Percentiles rank a stretch among this genome's conserved stretches.
phyloP scores from a whole-genome alignment of 148 eudicot genomes.

The Persicaria maculosa region DNA sequence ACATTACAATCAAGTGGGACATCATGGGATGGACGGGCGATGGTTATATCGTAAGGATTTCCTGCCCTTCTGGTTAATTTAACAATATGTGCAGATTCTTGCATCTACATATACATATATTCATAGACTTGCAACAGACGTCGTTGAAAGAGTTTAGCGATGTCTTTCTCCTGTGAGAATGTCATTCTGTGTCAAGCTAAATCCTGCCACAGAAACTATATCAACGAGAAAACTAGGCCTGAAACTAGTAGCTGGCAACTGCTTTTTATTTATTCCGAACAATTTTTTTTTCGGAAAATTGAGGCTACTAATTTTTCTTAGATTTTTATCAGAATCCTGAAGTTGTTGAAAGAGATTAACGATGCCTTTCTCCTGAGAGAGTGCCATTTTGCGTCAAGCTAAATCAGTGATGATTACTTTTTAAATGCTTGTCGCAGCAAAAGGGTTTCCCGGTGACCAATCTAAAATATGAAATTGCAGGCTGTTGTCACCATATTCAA shows the following conservation, averaged over 20 bases:
- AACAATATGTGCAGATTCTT: not conserved
- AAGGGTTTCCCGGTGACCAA: not conserved
- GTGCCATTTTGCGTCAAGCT: not conserved
- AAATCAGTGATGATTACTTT: not conserved
- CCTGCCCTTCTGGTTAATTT: not conserved
- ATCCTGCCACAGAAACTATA: no score
- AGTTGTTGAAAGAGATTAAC: not conserved
- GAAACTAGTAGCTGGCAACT: not conserved
- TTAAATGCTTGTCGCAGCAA: not conserved
- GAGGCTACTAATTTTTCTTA: not conserved
- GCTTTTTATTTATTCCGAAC: not conserved
- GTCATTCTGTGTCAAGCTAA: not conserved
- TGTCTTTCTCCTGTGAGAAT: not conserved
- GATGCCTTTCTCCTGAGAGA: not conserved
- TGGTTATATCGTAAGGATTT: constrained; percentile 73
- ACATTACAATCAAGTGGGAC: constrained; percentile 92
- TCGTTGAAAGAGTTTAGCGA: not conserved
- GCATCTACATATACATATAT: not conserved
- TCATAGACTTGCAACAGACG: not conserved
- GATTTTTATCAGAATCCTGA: not conserved
- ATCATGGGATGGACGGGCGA: constrained; percentile 67
- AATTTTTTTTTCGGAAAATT: not conserved
- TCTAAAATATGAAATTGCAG: constrained; percentile 14
- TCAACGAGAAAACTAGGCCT: not conserved
- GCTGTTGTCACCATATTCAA: constrained; percentile 39